Evolutionary conservation across 495 filamentous ascomycete species (phyloP).

Genomic region (Lasiosphaeriaceae sp.): DNA sequence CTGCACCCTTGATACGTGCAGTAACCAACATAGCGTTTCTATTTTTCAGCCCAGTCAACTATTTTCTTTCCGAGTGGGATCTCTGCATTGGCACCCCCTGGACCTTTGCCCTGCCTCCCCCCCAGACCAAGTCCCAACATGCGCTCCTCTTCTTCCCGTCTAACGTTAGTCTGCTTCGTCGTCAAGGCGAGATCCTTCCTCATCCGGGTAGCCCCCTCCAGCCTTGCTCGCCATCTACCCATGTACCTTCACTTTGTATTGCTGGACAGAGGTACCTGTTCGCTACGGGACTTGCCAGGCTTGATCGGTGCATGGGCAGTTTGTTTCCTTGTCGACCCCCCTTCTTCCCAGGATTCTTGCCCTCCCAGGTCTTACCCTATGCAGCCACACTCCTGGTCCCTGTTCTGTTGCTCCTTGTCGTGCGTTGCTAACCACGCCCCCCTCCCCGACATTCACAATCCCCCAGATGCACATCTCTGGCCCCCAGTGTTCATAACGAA

Average conservation of each 20-base stretch:
- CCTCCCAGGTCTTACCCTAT: conserved; percentile 16
- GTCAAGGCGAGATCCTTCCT: conserved; percentile 19
- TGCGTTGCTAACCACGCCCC: conserved; percentile 13
- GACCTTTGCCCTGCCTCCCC: neutral
- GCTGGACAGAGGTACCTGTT: neutral
- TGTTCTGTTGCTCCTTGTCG: conserved; percentile 2
- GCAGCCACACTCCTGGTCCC: conserved; percentile 11
- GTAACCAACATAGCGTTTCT: conserved; percentile 25
- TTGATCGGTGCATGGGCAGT: neutral
- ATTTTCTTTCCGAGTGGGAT: conserved; percentile 18
- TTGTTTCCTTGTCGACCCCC: neutral
- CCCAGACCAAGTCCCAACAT: conserved; percentile 2
- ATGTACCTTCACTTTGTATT: no score
- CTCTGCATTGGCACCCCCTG: conserved; percentile 8
- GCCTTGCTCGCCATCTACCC: conserved; percentile 12
- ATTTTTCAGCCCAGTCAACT: conserved; percentile 24
- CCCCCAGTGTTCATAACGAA: conserved; percentile 27
- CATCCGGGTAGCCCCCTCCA: conserved; percentile 20
- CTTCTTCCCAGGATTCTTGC: conserved; percentile 5
- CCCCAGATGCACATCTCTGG: conserved; percentile 25
- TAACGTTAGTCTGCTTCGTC: neutral
- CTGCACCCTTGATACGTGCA: conserved; percentile 20
- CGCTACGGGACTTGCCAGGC: conserved; percentile 1
- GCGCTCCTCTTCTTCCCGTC: neutral
- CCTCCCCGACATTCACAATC: conserved; percentile 7